Base-by-base conservation (phyloP, 169 alveolate species). In the Eimeria acervulina region DNA sequence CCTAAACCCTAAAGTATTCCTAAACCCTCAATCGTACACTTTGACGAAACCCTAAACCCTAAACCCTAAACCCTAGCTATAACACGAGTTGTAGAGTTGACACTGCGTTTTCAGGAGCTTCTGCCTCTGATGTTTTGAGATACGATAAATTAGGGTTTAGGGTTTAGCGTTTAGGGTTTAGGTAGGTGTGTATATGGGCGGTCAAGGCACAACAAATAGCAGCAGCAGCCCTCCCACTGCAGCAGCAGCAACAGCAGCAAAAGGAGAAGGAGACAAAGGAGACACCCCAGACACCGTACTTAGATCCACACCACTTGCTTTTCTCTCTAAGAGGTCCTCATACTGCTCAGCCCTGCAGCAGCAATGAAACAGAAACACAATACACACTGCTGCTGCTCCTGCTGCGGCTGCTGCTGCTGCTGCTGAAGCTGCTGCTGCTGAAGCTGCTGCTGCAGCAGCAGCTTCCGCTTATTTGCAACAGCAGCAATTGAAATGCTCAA, bases 311-410 rank as follows among this genome's bases (percentile, higher is more conserved):
- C 47, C 83, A 4, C 36, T 33, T 31, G 40, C 47, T 28, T 31
- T 19, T 28, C 83, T 19, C 44, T 72, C 47, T 38, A 72, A 28
- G 47, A 72, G 44, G 23, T 4, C 4, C 5, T 19, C 47, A 72
- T 72, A 72, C 44, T 72, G 83, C 7, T 31, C 83, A 33, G 51
- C 40, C 15, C 51, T 72, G 83, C 83, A 72, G 83, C 83, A 72
- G 74, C 74, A 63, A 19, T 8, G 36, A 21, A 7, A 72, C n/a
- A 72, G 23, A 66, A 8, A 66, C 78, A 72, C 83, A 72, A n/a
- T n/a, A 23, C 5, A 17, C 47, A 28, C 23, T 72, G 47, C 83
- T 31, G 83, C 83, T 31, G 83, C 83, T 72, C 28, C 47, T 72
- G 83, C 83, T 72, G 83, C 83, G 8, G 83, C 55, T 47, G 55